Conservation (phyloP, 768 basidiomycete species). For the Xerocomellus chrysenteron region DNA sequence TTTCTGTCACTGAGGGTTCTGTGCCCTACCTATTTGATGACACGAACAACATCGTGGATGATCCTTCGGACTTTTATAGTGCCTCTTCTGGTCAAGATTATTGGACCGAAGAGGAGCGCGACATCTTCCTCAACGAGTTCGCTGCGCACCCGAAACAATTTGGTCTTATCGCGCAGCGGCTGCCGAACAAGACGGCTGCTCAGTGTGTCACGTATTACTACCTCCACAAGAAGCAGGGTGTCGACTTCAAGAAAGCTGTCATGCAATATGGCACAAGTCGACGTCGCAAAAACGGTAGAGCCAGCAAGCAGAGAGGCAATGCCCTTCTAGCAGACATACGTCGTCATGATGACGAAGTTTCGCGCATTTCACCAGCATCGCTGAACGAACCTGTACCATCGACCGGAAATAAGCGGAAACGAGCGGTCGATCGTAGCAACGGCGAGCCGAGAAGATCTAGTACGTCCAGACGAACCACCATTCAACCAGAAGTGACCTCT, state of each 20-base stretch:
- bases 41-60: slow-evolving; percentile 74
- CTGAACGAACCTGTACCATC: slow-evolving; percentile 28
- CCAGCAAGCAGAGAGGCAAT: slow-evolving; percentile 79
- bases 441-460: slow-evolving; percentile 36
- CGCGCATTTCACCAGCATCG: slow-evolving; percentile 23
- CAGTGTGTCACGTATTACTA: slow-evolving; percentile 96
- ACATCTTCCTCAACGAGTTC: slow-evolving; percentile 76
- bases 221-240: slow-evolving; percentile 84
- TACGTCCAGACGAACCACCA: slow-evolving; percentile 38
- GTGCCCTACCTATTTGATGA: slow-evolving; percentile 75
- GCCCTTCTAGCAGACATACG: slow-evolving; percentile 79
- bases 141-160: slow-evolving; percentile 92
- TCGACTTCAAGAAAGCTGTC: slow-evolving; percentile 81
- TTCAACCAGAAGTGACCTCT: slow-evolving; percentile 50
- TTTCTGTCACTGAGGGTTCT: slow-evolving; percentile 61
- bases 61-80: slow-evolving; percentile 77
- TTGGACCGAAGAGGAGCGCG: slow-evolving; percentile 87
- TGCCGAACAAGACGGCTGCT: slow-evolving; percentile 81
- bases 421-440: slow-evolving; percentile 31
- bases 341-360: slow-evolving; percentile 59
- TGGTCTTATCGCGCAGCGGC: slow-evolving; percentile 78
- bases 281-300: slow-evolving; percentile 54
- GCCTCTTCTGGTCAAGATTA: slow-evolving; percentile 71
- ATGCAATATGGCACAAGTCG: slow-evolving; percentile 65
- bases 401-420: slow-evolving; percentile 41